These are phyloP conservation scores for Aquilaria malaccensis DNA, from an alignment of 345 rosid species.

Conservation along the genomic window DNA sequence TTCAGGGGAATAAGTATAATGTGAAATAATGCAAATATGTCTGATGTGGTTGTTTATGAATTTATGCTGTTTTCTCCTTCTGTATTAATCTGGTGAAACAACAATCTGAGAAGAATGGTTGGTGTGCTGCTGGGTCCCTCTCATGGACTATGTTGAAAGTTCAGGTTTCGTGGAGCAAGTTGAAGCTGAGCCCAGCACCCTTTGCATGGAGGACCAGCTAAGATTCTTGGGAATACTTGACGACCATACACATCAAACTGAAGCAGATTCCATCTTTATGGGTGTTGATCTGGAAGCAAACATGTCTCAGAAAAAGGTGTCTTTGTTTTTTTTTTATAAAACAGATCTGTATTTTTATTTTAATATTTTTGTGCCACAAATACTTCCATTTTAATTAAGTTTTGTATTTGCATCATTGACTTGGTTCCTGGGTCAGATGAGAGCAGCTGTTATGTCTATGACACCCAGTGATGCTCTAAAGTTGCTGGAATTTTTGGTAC, in stretches of 20 bases:
- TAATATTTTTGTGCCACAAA: background rate
- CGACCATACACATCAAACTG: conserved; percentile 20
- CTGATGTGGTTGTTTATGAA: too few species aligned
- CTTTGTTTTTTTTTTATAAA: conserved; percentile 4
- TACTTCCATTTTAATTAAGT: background rate
- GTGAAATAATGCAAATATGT: too few species aligned
- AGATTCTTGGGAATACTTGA: conserved; percentile 57
- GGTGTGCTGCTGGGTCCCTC: conserved; percentile 2
- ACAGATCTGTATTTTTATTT: background rate
- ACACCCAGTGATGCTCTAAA: conserved; percentile 50
- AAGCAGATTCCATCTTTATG: conserved; percentile 26
- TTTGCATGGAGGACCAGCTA: conserved; percentile 66
- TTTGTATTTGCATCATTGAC: background rate
- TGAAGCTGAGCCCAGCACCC: conserved; percentile 23
- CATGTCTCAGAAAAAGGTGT: conserved; percentile 71
- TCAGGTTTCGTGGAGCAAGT: conserved; percentile 30
- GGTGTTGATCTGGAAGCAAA: conserved; percentile 55
- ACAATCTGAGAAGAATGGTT: background rate
- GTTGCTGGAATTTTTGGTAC: conserved; percentile 58
- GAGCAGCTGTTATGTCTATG: conserved; percentile 61
- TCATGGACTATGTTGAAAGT: conserved; percentile 6
- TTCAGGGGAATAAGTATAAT: too few species aligned
- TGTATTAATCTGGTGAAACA: too few species aligned
- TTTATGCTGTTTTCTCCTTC: too few species aligned
- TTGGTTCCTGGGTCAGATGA: conserved; percentile 42